Conservation (phyloP, 495 filamentous ascomycete genomes). For the Sabuloglossum arenarium region DNA sequence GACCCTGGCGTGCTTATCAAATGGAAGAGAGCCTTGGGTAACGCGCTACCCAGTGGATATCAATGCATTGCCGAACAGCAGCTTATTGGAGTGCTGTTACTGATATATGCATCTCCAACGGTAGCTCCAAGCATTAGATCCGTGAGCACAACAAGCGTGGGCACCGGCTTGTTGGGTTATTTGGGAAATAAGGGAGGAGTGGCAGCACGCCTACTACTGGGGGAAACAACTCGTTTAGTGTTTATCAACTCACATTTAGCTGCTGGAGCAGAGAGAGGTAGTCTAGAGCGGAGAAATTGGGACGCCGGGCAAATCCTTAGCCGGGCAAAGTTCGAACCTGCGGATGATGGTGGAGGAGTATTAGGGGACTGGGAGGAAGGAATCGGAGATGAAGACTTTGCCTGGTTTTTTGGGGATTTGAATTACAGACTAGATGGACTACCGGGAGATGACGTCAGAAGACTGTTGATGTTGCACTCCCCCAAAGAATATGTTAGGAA, state of each 20-base stretch:
- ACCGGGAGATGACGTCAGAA: slow-evolving; percentile 74
- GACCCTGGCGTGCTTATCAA: slow-evolving; percentile 47
- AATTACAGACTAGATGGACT: slow-evolving; percentile 86
- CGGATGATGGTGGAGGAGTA: slow-evolving; percentile 32
- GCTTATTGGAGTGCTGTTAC: slow-evolving; percentile 63
- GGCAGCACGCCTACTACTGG: slow-evolving; percentile 59
- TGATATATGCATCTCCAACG: slow-evolving; percentile 64
- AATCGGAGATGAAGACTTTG: slow-evolving; percentile 82
- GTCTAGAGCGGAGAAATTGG: slow-evolving; percentile 73
- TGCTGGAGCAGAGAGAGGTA: slow-evolving; percentile 57
- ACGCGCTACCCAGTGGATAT: slow-evolving; percentile 59
- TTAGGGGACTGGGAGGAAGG: slow-evolving; percentile 31
- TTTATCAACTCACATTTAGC: slow-evolving; percentile 86
- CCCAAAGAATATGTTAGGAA: slow-evolving; percentile 41
- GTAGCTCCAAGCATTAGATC: slow-evolving; percentile 50
- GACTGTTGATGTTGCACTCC: slow-evolving; percentile 64
- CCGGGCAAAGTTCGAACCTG: slow-evolving; percentile 53
- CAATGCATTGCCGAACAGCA: slow-evolving; percentile 58
- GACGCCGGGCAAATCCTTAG: slow-evolving; percentile 59
- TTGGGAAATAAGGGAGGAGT: slow-evolving; percentile 93
- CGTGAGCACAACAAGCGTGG: slow-evolving; percentile 56
- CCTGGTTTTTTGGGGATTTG: slow-evolving; percentile 91
- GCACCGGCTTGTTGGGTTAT: slow-evolving; percentile 77
- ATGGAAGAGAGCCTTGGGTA: slow-evolving; percentile 56
- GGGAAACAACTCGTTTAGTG: slow-evolving; percentile 70